A percentile compares a stretch with the other conserved stretches of the same genome.
Conservation (phyloP, 495 filamentous ascomycete species). For the Penicillium subrubescens region DNA sequence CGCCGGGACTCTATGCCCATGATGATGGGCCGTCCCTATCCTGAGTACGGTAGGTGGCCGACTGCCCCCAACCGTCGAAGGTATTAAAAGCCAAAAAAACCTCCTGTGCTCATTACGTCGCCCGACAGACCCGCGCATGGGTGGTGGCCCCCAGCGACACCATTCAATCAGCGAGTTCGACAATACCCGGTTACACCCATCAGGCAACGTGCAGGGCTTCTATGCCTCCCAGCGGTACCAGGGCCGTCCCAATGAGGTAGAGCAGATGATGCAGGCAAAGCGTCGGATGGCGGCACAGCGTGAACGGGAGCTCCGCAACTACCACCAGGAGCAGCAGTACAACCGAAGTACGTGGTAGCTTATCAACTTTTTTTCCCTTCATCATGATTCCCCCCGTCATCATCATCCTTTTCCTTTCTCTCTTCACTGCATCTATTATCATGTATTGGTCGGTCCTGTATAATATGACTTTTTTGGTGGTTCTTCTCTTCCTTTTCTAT, state of each 20-base stretch:
- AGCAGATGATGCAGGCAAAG: slow-evolving; percentile 98
- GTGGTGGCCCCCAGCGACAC: slow-evolving; percentile 59
- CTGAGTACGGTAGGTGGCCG: slow-evolving; percentile 55
- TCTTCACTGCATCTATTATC: slow-evolving; percentile 30
- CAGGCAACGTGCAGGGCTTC: slow-evolving; percentile 85
- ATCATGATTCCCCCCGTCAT: slow-evolving; percentile 37
- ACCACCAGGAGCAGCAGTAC: slow-evolving; percentile 99
- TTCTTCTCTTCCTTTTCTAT: slow-evolving; percentile 34
- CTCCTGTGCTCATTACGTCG: slow-evolving; percentile 10
- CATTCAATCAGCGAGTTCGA: slow-evolving; percentile 91
- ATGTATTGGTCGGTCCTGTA: slow-evolving; percentile 50
- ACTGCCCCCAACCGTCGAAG: slow-evolving; percentile 11
- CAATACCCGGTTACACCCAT: slow-evolving; percentile 67
- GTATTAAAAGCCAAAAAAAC: slow-evolving; percentile 6
- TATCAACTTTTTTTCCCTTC: slow-evolving; percentile 38
- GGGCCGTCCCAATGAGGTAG: slow-evolving; percentile 89
- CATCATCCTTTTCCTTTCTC: slow-evolving; percentile 4
- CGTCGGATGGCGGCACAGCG: slow-evolving; percentile 97
- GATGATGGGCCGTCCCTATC: slow-evolving; percentile 64
- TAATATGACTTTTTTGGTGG: slow-evolving; percentile 51
- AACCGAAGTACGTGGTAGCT: slow-evolving; percentile 85
- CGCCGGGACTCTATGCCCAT: slow-evolving; percentile 86
- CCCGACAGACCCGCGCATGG: slow-evolving; percentile 53
- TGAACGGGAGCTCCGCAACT: slow-evolving; percentile 98
- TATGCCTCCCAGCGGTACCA: slow-evolving; percentile 94